These are phyloP conservation scores for Halophytophthora batemanensis DNA, from an alignment of 352 stramenopile genomes.

Conservation along the genomic window DNA sequence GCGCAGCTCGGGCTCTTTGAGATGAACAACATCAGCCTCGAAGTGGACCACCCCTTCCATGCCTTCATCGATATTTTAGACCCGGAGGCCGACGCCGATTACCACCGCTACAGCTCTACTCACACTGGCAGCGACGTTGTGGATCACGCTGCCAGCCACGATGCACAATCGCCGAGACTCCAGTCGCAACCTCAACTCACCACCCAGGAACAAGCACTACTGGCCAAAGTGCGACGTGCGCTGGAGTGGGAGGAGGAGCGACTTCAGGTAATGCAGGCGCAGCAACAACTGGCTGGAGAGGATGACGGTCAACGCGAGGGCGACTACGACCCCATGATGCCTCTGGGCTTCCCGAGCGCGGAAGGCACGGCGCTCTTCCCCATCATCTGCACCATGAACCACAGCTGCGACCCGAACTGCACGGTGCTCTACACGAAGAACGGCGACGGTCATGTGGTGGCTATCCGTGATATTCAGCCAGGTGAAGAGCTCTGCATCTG, in stretches of 20 bases:
- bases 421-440: conserved; percentile 87
- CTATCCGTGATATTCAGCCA: conserved; percentile 60
- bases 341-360: conserved; percentile 47
- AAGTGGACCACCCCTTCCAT: conserved; percentile 82
- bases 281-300: conserved; percentile 79
- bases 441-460: conserved; percentile 63
- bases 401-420: conserved; percentile 93
- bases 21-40: conserved; percentile 95
- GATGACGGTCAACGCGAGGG: conserved; percentile 23
- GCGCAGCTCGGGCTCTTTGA: conserved; percentile 94
- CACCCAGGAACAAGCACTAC: conserved; percentile 23
- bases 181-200: conserved; percentile 21
- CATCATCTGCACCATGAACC: conserved; percentile 96
- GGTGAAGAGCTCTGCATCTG: conserved; percentile 95
- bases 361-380: conserved; percentile 94
- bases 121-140: conserved; percentile 13
- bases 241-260: conserved; percentile 41
- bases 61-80: conserved; percentile 73
- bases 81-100: too few species aligned
- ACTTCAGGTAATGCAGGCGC: conserved; percentile 17
- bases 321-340: conserved; percentile 22
- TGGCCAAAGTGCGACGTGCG: conserved; percentile 42
- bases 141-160: conserved; percentile 5
- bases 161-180: conserved; percentile 8
- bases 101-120: too few species aligned